These are phyloP conservation scores for Xylariaceae sp. DNA, from an alignment of 2,329 filamentous ascomycete genomes.

Conservation along the genomic window DNA sequence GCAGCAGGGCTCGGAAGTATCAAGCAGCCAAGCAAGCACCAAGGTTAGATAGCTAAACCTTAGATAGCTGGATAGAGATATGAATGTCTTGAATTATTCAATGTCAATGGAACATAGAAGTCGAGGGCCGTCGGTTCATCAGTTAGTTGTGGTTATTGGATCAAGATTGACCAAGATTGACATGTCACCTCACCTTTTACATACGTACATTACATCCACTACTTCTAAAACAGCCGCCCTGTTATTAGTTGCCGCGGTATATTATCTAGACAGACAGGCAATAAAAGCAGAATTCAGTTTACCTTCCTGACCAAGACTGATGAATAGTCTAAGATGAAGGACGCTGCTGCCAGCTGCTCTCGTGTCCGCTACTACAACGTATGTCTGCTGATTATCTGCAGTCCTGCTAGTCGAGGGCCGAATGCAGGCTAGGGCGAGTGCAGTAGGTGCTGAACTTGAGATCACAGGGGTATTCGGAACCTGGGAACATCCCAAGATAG, in stretches of 20 bases:
- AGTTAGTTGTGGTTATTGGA: neutral
- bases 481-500: constrained; percentile 4
- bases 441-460: constrained; percentile 13
- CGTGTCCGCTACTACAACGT: no score
- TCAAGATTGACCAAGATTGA: no score
- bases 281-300: neutral
- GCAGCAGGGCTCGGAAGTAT: neutral
- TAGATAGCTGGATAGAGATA: no score
- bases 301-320: neutral
- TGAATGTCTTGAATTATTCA: no score
- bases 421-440: neutral
- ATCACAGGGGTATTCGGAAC: constrained; percentile 14
- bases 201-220: no score
- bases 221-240: neutral
- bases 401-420: neutral
- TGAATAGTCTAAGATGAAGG: neutral
- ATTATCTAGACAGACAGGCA: no score
- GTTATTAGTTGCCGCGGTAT: neutral
- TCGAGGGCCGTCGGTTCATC: neutral
- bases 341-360: neutral
- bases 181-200: neutral
- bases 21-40: neutral
- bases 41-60: neutral
- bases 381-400: constrained; percentile 1
- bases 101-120: neutral